Conservation (phyloP, 192 early-diverging fungal species). For the Globomyces pollinis-pini region DNA sequence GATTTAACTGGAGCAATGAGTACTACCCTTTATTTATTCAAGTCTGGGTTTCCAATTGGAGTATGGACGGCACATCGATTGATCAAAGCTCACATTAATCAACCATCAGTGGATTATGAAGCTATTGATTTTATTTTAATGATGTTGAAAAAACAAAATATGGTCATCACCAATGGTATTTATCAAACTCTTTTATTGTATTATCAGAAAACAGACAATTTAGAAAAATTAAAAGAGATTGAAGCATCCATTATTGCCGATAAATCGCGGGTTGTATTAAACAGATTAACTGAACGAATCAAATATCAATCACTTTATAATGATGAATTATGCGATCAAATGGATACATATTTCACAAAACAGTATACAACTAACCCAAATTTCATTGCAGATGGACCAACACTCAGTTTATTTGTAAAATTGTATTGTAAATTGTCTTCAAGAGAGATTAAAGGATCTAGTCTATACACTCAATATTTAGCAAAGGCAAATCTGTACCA, state of each 20-base stretch:
- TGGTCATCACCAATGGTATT: no score
- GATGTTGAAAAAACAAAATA: no score
- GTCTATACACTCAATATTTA: neutral
- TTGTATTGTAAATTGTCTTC: neutral
- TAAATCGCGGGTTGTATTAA: no score
- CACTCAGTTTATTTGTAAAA: neutral
- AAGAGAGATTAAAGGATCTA: no score
- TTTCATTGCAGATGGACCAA: neutral
- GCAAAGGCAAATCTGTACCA: conserved; percentile 5
- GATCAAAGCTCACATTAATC: neutral
- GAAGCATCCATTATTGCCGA: no score
- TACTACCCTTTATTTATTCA: neutral
- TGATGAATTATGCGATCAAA: neutral
- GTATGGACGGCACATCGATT: neutral
- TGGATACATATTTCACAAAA: neutral
- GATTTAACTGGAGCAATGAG: neutral
- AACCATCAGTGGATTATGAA: no score
- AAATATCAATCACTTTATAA: neutral
- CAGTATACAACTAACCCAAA: neutral
- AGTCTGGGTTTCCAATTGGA: neutral
- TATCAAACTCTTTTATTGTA: no score
- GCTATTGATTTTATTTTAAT: no score
- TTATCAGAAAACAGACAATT: no score
- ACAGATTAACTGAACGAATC: neutral
- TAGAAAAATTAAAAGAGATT: no score